Conservation (phyloP, 169 alveolate genomes). For the Plasmodium reichenowi region DNA sequence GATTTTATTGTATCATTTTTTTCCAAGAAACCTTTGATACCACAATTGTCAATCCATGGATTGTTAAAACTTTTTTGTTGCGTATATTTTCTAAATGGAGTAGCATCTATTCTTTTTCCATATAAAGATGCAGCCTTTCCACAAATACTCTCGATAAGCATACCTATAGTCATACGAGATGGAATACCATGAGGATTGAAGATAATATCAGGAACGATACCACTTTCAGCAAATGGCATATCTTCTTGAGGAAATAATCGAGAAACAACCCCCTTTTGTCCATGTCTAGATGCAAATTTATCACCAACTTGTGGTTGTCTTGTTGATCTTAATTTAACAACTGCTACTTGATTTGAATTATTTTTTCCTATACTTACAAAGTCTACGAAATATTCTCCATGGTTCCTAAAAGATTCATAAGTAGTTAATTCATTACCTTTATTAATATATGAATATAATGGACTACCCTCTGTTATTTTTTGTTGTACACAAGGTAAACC, state of each 20-base stretch:
- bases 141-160: slow-evolving; percentile 98
- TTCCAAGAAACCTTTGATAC: slow-evolving; percentile 81
- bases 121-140: slow-evolving; percentile 98
- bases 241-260: slow-evolving; percentile 98
- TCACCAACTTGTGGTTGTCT: slow-evolving; percentile 99
- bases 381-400: slow-evolving; percentile 62
- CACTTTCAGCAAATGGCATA: slow-evolving; percentile 99
- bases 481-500: slow-evolving; percentile 92
- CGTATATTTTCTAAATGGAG: slow-evolving; percentile 90
- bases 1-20: neutral
- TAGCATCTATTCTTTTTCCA: slow-evolving; percentile 96
- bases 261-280: slow-evolving; percentile 99
- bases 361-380: slow-evolving; percentile 21
- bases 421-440: slow-evolving; percentile 53
- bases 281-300: slow-evolving; percentile 99
- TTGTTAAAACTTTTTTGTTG: slow-evolving; percentile 81
- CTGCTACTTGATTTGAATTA: slow-evolving; percentile 66
- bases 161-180: slow-evolving; percentile 99
- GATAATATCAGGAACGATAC: slow-evolving; percentile 99
- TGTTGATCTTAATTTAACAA: slow-evolving; percentile 79
- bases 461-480: slow-evolving; percentile 83
- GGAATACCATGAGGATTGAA: slow-evolving; percentile 99
- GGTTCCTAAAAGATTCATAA: slow-evolving; percentile 40
- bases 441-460: slow-evolving; percentile 79
- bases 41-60: slow-evolving; percentile 88